A percentile compares a stretch with the other conserved stretches of the same genome.
phyloP scores from a whole-genome alignment of 306 rosid genomes.

The Elaeagnus macrophylla region DNA sequence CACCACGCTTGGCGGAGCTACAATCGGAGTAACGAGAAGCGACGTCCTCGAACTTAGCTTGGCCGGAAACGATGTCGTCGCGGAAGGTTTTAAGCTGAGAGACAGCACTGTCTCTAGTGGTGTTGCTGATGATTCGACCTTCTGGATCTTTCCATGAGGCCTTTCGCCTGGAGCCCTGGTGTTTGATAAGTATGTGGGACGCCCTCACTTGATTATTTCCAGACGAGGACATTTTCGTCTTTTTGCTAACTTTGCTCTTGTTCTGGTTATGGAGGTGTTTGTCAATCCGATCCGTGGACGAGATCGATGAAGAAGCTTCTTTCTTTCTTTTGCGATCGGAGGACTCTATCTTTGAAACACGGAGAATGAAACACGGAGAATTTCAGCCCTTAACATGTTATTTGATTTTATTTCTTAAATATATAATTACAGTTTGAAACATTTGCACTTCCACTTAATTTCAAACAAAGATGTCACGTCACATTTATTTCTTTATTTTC shows the following conservation, averaged over 20 bases:
- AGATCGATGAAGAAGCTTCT: slow-evolving; percentile 30
- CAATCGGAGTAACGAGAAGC: slow-evolving; percentile 87
- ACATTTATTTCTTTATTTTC: too few relatives aligned
- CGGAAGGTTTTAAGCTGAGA: slow-evolving; percentile 56
- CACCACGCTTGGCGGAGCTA: slow-evolving; percentile 95
- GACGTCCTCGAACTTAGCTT: slow-evolving; percentile 55
- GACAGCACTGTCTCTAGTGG: slow-evolving; percentile 67
- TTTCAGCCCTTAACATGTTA: too few relatives aligned
- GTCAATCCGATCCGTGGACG: slow-evolving; percentile 41
- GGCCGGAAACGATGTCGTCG: slow-evolving; percentile 72
- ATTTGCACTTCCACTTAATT: too few relatives aligned
- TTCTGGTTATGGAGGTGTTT: slow-evolving; percentile 28
- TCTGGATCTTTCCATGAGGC: slow-evolving; percentile 99
- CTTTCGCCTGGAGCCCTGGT: slow-evolving; percentile 80
- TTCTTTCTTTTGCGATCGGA: slow-evolving; percentile 80
- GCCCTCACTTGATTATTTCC: slow-evolving; percentile 61
- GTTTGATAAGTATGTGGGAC: slow-evolving; percentile 88
- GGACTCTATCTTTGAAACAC: slow-evolving; percentile 58
- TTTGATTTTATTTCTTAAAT: too few relatives aligned
- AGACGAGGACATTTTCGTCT: slow-evolving; percentile 62
- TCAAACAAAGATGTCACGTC: too few relatives aligned
- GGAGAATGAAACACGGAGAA: too few relatives aligned
- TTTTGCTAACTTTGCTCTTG: slow-evolving; percentile 19
- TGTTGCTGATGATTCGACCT: slow-evolving; percentile 59
- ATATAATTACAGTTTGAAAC: too few relatives aligned